These are phyloP conservation scores for Rhynchosporium agropyri DNA, from an alignment of 2,329 filamentous ascomycete genomes.

Conservation along the genomic window DNA sequence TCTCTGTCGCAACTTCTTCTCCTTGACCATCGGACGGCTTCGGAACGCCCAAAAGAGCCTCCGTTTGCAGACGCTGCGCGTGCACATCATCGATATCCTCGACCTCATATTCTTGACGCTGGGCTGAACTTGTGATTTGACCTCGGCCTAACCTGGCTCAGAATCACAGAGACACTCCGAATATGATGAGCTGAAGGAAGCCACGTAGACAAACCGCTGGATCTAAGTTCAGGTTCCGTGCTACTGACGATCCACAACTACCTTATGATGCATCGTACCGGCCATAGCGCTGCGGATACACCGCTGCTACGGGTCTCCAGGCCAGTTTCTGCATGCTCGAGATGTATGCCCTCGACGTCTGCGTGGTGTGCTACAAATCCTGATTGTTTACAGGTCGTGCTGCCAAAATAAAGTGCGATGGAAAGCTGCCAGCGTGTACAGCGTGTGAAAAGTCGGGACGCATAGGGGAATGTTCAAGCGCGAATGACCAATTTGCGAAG, in stretches of 20 bases:
- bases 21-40: too few species aligned
- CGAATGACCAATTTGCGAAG: slow-evolving; percentile 92
- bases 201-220: slow-evolving; percentile 1
- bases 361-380: slow-evolving; percentile 1
- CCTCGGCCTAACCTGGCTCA: not conserved
- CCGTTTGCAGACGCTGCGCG: not conserved
- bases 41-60: too few species aligned
- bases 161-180: not conserved
- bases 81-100: not conserved
- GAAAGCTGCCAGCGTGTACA: slow-evolving; percentile 91
- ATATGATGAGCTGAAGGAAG: not conserved
- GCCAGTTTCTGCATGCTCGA: slow-evolving; percentile 77
- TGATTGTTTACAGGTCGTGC: slow-evolving; percentile 60
- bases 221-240: not conserved
- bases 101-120: not conserved
- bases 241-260: not conserved
- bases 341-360: slow-evolving; percentile 55
- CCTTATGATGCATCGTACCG: slow-evolving; percentile 19
- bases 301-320: slow-evolving; percentile 73
- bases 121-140: not conserved
- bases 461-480: slow-evolving; percentile 84
- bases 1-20: too few species aligned
- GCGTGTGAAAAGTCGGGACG: slow-evolving; percentile 92
- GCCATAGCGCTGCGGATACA: slow-evolving; percentile 42
- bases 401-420: slow-evolving; percentile 94